Evolutionary conservation across 768 basidiomycete species (phyloP), one percentile per base, ranked within the genome.

Genomic region (Fistulinella prunicolor): DNA sequence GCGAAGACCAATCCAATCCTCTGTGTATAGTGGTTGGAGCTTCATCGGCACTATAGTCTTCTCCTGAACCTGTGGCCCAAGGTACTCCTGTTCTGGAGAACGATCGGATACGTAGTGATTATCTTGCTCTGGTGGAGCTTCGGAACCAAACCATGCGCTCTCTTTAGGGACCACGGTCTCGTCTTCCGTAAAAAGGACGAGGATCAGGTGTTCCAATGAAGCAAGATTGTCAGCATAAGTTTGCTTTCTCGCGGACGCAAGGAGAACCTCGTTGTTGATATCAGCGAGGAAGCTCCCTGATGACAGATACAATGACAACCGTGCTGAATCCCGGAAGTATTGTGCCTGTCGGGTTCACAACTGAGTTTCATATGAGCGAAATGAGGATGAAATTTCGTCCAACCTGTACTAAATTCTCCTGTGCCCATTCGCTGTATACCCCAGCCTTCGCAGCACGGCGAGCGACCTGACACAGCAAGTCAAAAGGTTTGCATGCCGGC

Each of bases 131-230:
- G 62, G 49, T 2, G 68, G 69, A 2, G 73, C 73, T 57, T 86
- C 85, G 3, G 86, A 84, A 6, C 87, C 89, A 66, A 94, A 93
- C 90, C 89, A 92, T 10, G 86, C 71, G 56, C 80, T 88, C 66
- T 92, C 89, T 65, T 89, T 89, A 0, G 91, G 91, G 17, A 91
- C 74, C 20, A 89, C 85, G 3, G 87, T 91, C 63, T 75, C 73
- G 63, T 93, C 91, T 48, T 81, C 65, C 1, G 78, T 71, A 64
- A 93, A 93, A 36, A 87, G 62, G 22, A 89, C 77, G 30, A 94
- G 82, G 22, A 94, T 75, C 34, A 93, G 76, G 17, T 79, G 77
- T 52, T 79, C 70, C 38, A 93, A 69, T 8, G 80, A 76, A 3
- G 76, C 72, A 28, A 93, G 66, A 57, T 86, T 83, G 36, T 68